Conservation (phyloP, 1,284 basidiomycete species). For the Ustilago crameri region DNA sequence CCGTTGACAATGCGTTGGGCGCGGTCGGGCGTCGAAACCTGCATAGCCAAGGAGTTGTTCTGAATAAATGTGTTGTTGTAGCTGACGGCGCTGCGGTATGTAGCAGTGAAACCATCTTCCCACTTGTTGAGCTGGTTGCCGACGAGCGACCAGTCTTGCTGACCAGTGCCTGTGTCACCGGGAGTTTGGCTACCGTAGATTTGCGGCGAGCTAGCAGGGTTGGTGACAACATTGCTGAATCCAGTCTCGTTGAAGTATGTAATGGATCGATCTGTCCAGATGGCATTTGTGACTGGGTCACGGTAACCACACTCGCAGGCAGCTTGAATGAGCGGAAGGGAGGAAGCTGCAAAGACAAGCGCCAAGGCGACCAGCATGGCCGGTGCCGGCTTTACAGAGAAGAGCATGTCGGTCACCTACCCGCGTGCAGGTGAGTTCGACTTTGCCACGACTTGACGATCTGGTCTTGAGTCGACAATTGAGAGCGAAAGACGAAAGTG, state of each 20-base stretch:
- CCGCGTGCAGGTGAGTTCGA: background rate
- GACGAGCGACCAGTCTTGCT: slow-evolving; percentile 51
- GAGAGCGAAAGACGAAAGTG: no score
- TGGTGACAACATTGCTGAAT: slow-evolving; percentile 42
- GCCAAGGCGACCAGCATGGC: slow-evolving; percentile 26
- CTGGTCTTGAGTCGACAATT: no score
- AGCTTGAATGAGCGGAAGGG: slow-evolving; percentile 17
- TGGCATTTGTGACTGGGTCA: slow-evolving; percentile 51
- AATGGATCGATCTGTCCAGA: slow-evolving; percentile 62
- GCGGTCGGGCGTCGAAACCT: slow-evolving; percentile 46
- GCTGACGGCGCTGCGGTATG: slow-evolving; percentile 49
- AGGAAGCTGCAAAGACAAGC: slow-evolving; percentile 21
- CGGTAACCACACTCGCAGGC: slow-evolving; percentile 60
- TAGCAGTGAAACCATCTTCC: slow-evolving; percentile 54
- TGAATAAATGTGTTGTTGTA: slow-evolving; percentile 56
- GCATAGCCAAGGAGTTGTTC: slow-evolving; percentile 44
- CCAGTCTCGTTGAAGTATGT: slow-evolving; percentile 62
- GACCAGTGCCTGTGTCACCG: slow-evolving; percentile 50
- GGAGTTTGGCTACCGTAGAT: slow-evolving; percentile 39
- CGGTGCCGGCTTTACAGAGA: slow-evolving; percentile 5
- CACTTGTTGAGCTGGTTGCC: slow-evolving; percentile 55
- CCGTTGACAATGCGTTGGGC: slow-evolving; percentile 53
- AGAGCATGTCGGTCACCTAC: slow-evolving; percentile 10
- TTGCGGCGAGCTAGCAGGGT: slow-evolving; percentile 40
- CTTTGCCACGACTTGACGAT: no score